These are phyloP conservation scores for Endocarpon pusillum DNA, from an alignment of 495 filamentous ascomycete species.

Conservation along the genomic window DNA sequence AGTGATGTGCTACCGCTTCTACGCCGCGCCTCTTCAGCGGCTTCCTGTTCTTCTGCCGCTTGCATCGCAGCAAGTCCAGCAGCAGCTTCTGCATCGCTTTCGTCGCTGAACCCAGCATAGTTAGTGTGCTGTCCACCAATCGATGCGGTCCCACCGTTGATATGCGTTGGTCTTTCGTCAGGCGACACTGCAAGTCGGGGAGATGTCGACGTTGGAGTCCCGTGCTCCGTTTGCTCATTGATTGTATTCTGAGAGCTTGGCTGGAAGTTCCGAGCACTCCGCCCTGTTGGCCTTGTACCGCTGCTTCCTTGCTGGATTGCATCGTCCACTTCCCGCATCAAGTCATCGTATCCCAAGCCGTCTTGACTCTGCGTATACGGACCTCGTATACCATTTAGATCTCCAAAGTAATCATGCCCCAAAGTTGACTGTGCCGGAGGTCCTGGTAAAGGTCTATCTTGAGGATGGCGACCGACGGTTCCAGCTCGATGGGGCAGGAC, in stretches of 20 bases:
- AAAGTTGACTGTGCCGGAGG: slow-evolving; percentile 31
- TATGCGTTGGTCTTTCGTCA: slow-evolving; percentile 29
- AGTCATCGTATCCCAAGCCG: slow-evolving; percentile 22
- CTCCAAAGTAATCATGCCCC: slow-evolving; percentile 13
- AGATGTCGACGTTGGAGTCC: slow-evolving; percentile 5
- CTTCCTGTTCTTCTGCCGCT: slow-evolving; percentile 71
- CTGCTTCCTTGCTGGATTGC: slow-evolving; percentile 22
- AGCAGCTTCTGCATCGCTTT: slow-evolving; percentile 81
- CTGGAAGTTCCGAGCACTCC: slow-evolving; percentile 12
- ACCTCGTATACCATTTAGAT: slow-evolving; percentile 9
- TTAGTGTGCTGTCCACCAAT: slow-evolving; percentile 28
- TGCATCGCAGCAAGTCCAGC: slow-evolving; percentile 72
- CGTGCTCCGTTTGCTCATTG: slow-evolving; percentile 8
- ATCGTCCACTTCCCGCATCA: slow-evolving; percentile 31
- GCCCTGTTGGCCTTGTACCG: slow-evolving; percentile 12
- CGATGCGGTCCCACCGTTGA: slow-evolving; percentile 31
- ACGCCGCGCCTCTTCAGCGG: slow-evolving; percentile 31
- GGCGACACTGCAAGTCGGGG: slow-evolving; percentile 14
- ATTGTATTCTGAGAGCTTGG: slow-evolving; percentile 10
- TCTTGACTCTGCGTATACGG: slow-evolving; percentile 6
- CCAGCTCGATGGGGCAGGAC: slow-evolving; percentile 31
- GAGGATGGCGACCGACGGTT: slow-evolving; percentile 38
- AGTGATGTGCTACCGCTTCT: slow-evolving; percentile 33
- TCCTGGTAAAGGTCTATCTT: slow-evolving; percentile 42
- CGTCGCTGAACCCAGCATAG: slow-evolving; percentile 44